Percentiles rank a stretch among this genome's conserved stretches.
phyloP scores from a whole-genome alignment of 2,329 filamentous ascomycete species.

The Nemania abortiva region DNA sequence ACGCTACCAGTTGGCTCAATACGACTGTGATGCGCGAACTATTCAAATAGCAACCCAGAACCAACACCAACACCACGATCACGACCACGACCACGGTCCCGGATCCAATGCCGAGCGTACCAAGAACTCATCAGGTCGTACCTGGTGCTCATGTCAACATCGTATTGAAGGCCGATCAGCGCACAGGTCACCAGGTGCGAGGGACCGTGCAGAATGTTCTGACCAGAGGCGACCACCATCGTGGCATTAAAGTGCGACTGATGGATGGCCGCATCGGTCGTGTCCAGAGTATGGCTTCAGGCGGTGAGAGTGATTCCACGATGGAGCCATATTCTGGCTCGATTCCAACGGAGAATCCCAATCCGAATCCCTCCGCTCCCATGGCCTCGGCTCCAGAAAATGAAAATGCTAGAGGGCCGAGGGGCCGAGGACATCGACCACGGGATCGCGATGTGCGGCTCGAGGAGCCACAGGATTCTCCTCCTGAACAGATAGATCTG shows the following conservation, averaged over 20 bases:
- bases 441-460: constrained; percentile 51
- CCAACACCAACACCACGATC: constrained; percentile 22
- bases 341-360: constrained; percentile 31
- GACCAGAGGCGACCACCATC: constrained; percentile 79
- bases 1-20: background rate
- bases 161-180: constrained; percentile 80
- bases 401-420: constrained; percentile 28
- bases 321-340: constrained; percentile 25
- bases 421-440: constrained; percentile 44
- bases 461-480: constrained; percentile 53
- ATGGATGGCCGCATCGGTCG: constrained; percentile 78
- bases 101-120: constrained; percentile 61
- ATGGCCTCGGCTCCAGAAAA: constrained; percentile 21
- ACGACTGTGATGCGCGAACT: background rate
- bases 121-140: constrained; percentile 64
- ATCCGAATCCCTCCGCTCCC: constrained; percentile 5
- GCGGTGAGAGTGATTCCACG: constrained; percentile 15
- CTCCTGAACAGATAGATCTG: constrained; percentile 61
- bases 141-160: constrained; percentile 76
- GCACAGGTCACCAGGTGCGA: constrained; percentile 76
- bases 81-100: constrained; percentile 26
- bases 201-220: constrained; percentile 76
- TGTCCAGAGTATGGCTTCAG: constrained; percentile 71
- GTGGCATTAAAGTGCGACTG: constrained; percentile 83
- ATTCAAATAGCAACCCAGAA: background rate